Evolutionary conservation across 345 rosid genomes (phyloP), one percentile per base, ranked within the genome.

Genomic region (Clarkia xantiana): DNA sequence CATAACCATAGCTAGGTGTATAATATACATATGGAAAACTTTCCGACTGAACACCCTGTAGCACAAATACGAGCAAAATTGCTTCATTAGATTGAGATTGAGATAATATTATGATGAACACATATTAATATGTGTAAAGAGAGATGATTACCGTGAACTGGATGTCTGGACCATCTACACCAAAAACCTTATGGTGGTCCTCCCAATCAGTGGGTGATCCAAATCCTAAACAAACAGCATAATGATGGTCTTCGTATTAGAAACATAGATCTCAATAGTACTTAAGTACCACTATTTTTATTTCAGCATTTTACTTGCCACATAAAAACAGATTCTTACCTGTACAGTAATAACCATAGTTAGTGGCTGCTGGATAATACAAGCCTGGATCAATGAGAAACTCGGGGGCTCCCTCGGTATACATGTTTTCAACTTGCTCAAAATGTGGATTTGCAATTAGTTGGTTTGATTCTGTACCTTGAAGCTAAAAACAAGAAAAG

Each of bases 141-240:
- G 14, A 54, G 40, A 44, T 0, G 51, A 65, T 54, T 63, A 81
- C 97, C 71, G 71, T 59, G 67, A 76, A 81, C 53, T 83, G 96
- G 65, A 71, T 44, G 55, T 81, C 78, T 0, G 84, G 80, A 79
- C 95, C 96, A 76, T 86, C 96, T 59, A 61, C 70, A 54, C 82
- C 81, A 74, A 79, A 83, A 77, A 82, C 18, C 62, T 71, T 73
- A 54, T 71, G 76, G 55, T 77, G 96, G 82, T 81, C 89, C 86
- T 86, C 96, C 89, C 93, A 90, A 54, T 86, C 93, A 44, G 73
- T 68, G 67, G 96, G 89, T 67, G 93, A 56, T 64, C 84, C 97
- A 49, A 77, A 78, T 71, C 97, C 95, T 90, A 63, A 53, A 14
- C 17, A 51, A 52, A 50, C 18, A 36, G 11, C 59, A 44, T 51